These are phyloP conservation scores for Daldinia concentrica DNA, from an alignment of 495 filamentous ascomycete species.

Conservation along the genomic window DNA sequence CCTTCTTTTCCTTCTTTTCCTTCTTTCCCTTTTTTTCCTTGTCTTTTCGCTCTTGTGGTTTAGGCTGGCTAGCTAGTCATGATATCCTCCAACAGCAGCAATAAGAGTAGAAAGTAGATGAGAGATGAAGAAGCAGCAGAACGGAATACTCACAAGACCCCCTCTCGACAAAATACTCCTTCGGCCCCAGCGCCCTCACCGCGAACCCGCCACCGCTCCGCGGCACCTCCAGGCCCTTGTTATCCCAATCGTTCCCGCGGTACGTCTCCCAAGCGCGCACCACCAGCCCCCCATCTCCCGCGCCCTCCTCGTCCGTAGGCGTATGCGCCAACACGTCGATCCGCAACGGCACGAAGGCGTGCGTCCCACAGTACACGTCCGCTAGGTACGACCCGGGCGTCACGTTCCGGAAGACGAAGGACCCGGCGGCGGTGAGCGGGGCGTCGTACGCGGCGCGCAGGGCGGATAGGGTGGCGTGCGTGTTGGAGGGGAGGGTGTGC, in stretches of 20 bases:
- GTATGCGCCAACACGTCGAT: slow-evolving; percentile 71
- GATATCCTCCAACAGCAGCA: no score
- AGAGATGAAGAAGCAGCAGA: neutral
- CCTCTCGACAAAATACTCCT: slow-evolving; percentile 78
- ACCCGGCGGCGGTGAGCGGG: slow-evolving; percentile 69
- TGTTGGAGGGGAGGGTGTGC: slow-evolving; percentile 67
- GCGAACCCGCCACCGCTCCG: slow-evolving; percentile 60
- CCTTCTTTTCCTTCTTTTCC: neutral
- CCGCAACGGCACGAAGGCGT: slow-evolving; percentile 76
- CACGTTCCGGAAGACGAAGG: slow-evolving; percentile 77
- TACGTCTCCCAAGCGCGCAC: slow-evolving; percentile 85
- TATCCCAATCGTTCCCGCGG: slow-evolving; percentile 86
- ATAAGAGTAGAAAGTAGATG: neutral
- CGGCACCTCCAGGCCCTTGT: slow-evolving; percentile 72
- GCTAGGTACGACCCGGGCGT: slow-evolving; percentile 76
- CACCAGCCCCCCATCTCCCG: slow-evolving; percentile 47
- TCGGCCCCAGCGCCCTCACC: slow-evolving; percentile 66
- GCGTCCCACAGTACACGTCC: slow-evolving; percentile 76
- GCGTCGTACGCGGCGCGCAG: slow-evolving; percentile 56
- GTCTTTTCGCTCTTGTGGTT: neutral
- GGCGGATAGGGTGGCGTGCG: slow-evolving; percentile 76
- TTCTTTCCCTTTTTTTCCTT: neutral
- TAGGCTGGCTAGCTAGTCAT: neutral
- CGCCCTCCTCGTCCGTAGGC: slow-evolving; percentile 52
- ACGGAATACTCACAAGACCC: slow-evolving; percentile 70